Conservation (phyloP, 345 rosid genomes). For the Eucalyptus globulus region DNA sequence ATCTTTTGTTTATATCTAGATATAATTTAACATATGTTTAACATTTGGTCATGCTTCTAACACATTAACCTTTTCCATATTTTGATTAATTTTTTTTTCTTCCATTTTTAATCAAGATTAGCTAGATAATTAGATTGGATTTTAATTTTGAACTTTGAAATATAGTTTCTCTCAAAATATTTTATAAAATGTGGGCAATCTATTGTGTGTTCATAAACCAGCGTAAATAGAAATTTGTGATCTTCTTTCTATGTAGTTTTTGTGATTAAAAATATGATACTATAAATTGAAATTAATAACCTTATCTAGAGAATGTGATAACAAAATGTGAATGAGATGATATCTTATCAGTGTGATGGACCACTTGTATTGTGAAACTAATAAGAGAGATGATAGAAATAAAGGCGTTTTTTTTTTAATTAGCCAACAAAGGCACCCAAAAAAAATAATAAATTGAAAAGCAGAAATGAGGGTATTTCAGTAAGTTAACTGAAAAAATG, state of each 20-base stretch:
- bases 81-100: background rate
- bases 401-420: accelerated
- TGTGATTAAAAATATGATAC: background rate
- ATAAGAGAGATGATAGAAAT: background rate
- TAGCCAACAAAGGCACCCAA: background rate
- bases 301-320: background rate
- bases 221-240: too few species aligned
- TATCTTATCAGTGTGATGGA: accelerated
- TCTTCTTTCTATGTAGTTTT: too few species aligned
- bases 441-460: too few species aligned
- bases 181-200: too few species aligned
- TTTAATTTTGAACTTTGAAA: background rate
- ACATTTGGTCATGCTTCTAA: background rate
- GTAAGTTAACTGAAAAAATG: background rate
- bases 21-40: too few species aligned
- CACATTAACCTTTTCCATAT: background rate
- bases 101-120: background rate
- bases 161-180: background rate
- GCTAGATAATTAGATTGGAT: background rate
- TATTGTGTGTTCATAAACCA: background rate
- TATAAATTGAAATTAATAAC: background rate
- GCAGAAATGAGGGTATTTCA: accelerated
- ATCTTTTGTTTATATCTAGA: background rate
- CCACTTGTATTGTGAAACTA: background rate
- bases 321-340: background rate